These are phyloP conservation scores for Tagetes erecta DNA, from an alignment of 129 eudicot species.

Conservation along the genomic window DNA sequence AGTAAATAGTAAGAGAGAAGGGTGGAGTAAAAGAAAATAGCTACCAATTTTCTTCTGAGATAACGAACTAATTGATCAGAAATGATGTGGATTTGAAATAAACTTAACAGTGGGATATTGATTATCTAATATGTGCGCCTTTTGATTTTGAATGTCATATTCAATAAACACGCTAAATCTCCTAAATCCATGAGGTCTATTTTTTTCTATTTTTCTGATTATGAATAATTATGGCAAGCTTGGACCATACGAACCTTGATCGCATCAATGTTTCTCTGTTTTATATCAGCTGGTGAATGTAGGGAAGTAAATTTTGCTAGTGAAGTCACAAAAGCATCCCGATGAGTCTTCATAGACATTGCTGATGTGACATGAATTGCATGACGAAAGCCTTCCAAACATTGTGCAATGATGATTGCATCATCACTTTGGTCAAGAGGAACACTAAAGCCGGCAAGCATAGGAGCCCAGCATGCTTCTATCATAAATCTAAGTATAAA, in stretches of 20 bases:
- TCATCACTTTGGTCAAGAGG: slow-evolving; percentile 98
- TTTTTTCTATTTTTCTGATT: neutral
- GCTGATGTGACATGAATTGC: slow-evolving; percentile 98
- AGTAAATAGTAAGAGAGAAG: neutral
- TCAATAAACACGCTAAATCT: neutral
- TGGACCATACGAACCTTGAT: slow-evolving; percentile 68
- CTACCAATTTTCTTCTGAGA: neutral
- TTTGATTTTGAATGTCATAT: neutral
- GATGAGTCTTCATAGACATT: slow-evolving; percentile 99
- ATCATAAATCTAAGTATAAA: slow-evolving; percentile 94
- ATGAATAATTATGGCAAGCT: neutral
- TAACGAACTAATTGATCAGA: neutral
- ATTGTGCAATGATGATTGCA: slow-evolving; percentile 63
- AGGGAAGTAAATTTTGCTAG: slow-evolving; percentile 94
- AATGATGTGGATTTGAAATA: neutral
- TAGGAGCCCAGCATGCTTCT: slow-evolving; percentile 99
- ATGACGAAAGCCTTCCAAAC: slow-evolving; percentile 92
- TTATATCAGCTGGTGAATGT: slow-evolving; percentile 98
- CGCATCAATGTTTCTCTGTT: slow-evolving; percentile 92
- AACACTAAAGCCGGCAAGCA: slow-evolving; percentile 98
- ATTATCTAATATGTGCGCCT: neutral
- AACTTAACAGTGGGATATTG: neutral
- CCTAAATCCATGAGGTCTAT: neutral
- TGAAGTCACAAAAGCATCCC: slow-evolving; percentile 97
- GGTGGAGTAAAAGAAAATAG: neutral